Evolutionary conservation across 129 eudicot species (phyloP), one percentile per base, ranked within the genome.

Genomic region (sunflower (Helianthus annuus)): DNA sequence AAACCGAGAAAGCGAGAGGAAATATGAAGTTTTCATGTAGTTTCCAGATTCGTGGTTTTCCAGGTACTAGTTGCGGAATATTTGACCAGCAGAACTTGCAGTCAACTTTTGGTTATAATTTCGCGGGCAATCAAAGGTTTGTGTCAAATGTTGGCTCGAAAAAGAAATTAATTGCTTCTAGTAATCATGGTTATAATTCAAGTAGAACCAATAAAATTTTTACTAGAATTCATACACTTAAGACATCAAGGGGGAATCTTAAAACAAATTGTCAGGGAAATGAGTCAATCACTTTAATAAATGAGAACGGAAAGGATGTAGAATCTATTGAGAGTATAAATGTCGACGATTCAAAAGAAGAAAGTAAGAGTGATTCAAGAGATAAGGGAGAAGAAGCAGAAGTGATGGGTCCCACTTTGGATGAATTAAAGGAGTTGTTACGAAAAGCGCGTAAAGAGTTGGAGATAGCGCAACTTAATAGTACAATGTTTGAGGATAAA

Each of bases 401-500:
- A 74, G 29, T 38, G 1, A 87, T 77, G 73, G 65, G 36, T 11
- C 86, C 89, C 81, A 72, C 83, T 87, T 51, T 90, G 76, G 96
- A 94, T 12, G 93, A 90, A 38, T 74, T 94, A 69, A 85, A 81
- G 77, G 96, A 83, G 59, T 52, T 74, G 63, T 76, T 94, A 69
- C 97, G 84, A 72, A 90, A 88, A 74, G 96, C 97, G 61, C 79
- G 56, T 38, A 86, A 85, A 76, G 97, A 94, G 59, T 78, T 94
- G 79, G 97, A 94, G 79, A 78, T 86, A 76, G 93, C 99, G 10
- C 87, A 83, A 40, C 80, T 88, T 6, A 90, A 90, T 72, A 94
- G 97, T 71, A 72, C 81, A 42, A 88, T 90, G 97, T 94, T 87
- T 72, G 98, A 94, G 76, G 90, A 88, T 73, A 90, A 90, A 78